Conservation (phyloP, 371 early-diverging fungal genomes). For the Mucor piriformis region DNA sequence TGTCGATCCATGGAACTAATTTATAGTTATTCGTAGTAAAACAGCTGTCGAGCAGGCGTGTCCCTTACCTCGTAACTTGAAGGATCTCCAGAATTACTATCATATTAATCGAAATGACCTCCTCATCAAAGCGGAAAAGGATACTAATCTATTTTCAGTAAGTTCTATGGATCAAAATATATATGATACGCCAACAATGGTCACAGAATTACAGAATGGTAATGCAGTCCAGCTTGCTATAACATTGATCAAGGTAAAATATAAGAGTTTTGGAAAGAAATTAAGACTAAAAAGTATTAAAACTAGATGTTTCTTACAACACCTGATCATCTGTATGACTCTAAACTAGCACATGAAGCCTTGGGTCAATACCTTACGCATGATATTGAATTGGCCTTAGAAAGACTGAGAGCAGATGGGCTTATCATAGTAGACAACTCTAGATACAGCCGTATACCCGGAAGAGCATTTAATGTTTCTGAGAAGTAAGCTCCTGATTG, state of each 20-base stretch:
- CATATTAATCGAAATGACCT: background rate
- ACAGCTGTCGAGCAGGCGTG: background rate
- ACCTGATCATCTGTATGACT: slow-evolving; percentile 3
- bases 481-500: slow-evolving; percentile 10
- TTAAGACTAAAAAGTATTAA: background rate
- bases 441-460: slow-evolving; percentile 19
- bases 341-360: slow-evolving; percentile 4
- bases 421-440: slow-evolving; percentile 9
- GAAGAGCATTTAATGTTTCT: slow-evolving; percentile 24
- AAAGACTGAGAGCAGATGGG: slow-evolving; percentile 4
- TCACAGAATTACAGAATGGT: background rate
- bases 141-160: background rate
- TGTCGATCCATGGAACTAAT: background rate
- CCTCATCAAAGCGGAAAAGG: background rate
- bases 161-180: background rate
- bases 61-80: background rate
- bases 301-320: slow-evolving; percentile 18
- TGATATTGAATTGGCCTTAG: slow-evolving; percentile 6
- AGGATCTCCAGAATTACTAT: background rate
- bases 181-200: background rate
- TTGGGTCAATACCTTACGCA: slow-evolving; percentile 4
- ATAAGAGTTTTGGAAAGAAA: background rate
- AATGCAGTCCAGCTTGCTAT: background rate
- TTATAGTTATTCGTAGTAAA: background rate
- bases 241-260: slow-evolving; percentile 15